phyloP scores from a whole-genome alignment of 495 filamentous ascomycete species.

The Xylaria curta region DNA sequence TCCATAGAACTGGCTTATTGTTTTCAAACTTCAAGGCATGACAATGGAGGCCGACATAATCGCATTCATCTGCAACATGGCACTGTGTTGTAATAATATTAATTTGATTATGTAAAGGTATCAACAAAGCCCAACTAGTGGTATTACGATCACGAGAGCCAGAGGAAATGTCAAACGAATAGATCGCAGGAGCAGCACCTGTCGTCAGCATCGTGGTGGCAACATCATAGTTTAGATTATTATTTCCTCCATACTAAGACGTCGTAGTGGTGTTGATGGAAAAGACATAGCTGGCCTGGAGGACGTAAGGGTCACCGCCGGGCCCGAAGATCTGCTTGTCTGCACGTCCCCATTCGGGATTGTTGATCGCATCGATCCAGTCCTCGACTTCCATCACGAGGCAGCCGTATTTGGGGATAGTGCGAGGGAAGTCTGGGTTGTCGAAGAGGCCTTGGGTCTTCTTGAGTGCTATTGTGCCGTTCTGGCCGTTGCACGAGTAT shows the following conservation, averaged over 20 bases:
- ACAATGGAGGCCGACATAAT: conserved; percentile 7
- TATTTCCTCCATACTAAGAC: conserved; percentile 27
- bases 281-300: conserved; percentile 72
- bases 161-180: background rate
- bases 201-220: background rate
- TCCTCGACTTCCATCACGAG: conserved; percentile 72
- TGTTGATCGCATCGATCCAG: conserved; percentile 84
- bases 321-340: conserved; percentile 69
- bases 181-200: background rate
- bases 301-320: conserved; percentile 64
- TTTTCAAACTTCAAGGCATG: background rate
- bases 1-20: background rate
- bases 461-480: conserved; percentile 69
- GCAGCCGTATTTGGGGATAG: conserved; percentile 72
- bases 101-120: conserved; percentile 3
- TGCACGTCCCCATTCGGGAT: conserved; percentile 74
- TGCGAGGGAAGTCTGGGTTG: conserved; percentile 48
- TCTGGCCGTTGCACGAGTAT: conserved; percentile 75
- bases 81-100: conserved; percentile 1
- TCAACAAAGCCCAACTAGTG: conserved; percentile 8
- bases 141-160: conserved; percentile 6
- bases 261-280: conserved; percentile 46
- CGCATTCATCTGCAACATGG: background rate
- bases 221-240: background rate
- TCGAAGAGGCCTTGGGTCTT: conserved; percentile 64